These are phyloP conservation scores for Megacollybia platyphylla DNA, from an alignment of 1,284 basidiomycete species.

Conservation along the genomic window DNA sequence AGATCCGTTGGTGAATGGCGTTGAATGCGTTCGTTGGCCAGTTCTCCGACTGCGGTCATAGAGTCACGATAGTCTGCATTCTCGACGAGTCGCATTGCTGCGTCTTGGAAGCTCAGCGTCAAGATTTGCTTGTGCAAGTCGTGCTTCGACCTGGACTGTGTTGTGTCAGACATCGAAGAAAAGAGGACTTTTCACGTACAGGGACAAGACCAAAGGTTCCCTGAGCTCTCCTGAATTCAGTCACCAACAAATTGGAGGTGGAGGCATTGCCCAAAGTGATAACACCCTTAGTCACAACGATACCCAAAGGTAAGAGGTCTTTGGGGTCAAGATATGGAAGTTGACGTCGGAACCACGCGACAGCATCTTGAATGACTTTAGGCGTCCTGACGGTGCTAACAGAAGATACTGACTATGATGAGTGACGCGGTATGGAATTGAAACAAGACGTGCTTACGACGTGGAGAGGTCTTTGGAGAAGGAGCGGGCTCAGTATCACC, in stretches of 20 bases:
- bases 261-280: conserved; percentile 77
- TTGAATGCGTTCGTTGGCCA: background rate
- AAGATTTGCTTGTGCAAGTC: conserved; percentile 76
- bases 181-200: conserved; percentile 23
- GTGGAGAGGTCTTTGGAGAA: no score
- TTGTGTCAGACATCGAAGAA: conserved; percentile 1
- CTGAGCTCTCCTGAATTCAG: conserved; percentile 59
- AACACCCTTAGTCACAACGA: conserved; percentile 62
- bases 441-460: no score
- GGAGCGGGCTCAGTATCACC: conserved; percentile 2
- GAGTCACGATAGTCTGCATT: conserved; percentile 66
- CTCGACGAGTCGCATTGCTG: conserved; percentile 55
- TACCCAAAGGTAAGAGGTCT: conserved; percentile 71
- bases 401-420: conserved; percentile 11
- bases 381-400: conserved; percentile 24
- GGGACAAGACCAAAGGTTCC: conserved; percentile 73
- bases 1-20: conserved; percentile 6
- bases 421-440: no score
- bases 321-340: conserved; percentile 63
- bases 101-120: conserved; percentile 56
- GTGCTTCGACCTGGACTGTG: conserved; percentile 61
- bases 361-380: conserved; percentile 25
- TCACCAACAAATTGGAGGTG: conserved; percentile 69
- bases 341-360: conserved; percentile 42
- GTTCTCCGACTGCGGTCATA: conserved; percentile 53